Conservation (phyloP, 1,139 yeast genomes). For the Sugiyamaella novakii region DNA sequence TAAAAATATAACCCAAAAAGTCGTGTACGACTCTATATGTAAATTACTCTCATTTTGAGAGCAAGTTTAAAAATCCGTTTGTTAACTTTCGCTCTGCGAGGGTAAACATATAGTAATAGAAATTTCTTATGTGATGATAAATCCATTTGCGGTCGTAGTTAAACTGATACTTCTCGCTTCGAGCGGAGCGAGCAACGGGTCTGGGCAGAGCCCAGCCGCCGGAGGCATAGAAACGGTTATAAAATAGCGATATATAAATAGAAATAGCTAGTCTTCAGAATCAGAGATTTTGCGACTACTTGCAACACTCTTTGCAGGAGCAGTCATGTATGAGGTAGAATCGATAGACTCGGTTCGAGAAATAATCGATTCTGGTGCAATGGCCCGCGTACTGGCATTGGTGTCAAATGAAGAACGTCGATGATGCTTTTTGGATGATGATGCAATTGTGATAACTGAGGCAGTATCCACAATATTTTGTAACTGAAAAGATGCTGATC, state of each 20-base stretch:
- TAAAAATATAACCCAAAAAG: background rate
- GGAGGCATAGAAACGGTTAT: slow-evolving; percentile 13
- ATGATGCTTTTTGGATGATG: slow-evolving; percentile 41
- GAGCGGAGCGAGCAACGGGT: slow-evolving; percentile 16
- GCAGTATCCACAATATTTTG: slow-evolving; percentile 37
- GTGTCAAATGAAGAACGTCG: slow-evolving; percentile 44
- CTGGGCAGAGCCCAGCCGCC: slow-evolving; percentile 19
- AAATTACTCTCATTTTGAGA: slow-evolving; percentile 13
- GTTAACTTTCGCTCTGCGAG: background rate
- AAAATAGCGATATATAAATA: too few relatives aligned
- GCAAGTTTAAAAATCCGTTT: slow-evolving; percentile 6
- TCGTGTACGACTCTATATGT: slow-evolving; percentile 10
- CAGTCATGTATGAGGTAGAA: slow-evolving; percentile 24
- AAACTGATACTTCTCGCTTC: too few relatives aligned
- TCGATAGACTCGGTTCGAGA: slow-evolving; percentile 36
- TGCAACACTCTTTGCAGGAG: slow-evolving; percentile 24
- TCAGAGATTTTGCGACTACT: slow-evolving; percentile 17
- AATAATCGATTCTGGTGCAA: slow-evolving; percentile 43
- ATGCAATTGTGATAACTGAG: slow-evolving; percentile 44
- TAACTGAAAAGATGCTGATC: slow-evolving; percentile 12
- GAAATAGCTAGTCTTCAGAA: slow-evolving; percentile 8
- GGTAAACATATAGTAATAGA: slow-evolving; percentile 9
- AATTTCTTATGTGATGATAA: slow-evolving; percentile 3
- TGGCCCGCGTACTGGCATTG: slow-evolving; percentile 44
- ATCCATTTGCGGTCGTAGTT: too few relatives aligned